These are phyloP conservation scores for Agrocybe pediades DNA, from an alignment of 768 basidiomycete genomes.

Conservation along the genomic window DNA sequence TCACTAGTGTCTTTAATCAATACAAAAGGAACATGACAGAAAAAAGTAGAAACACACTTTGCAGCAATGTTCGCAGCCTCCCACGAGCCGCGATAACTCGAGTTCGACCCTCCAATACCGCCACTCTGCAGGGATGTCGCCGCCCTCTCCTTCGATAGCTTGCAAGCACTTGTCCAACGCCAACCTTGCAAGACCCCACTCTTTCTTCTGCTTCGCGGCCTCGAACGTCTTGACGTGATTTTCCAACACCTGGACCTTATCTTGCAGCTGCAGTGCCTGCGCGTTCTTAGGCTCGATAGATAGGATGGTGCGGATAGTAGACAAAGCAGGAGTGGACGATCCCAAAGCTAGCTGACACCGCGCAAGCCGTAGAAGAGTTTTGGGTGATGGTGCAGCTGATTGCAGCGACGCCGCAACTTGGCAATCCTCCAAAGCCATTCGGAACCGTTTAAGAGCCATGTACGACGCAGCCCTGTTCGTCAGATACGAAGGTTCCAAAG, in stretches of 20 bases:
- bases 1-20: slow-evolving; percentile 47
- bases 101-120: slow-evolving; percentile 78
- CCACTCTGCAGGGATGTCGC: slow-evolving; percentile 80
- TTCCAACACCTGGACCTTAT: slow-evolving; percentile 62
- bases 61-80: slow-evolving; percentile 75
- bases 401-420: slow-evolving; percentile 73
- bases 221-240: slow-evolving; percentile 68
- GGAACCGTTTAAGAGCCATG: slow-evolving; percentile 80
- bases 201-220: slow-evolving; percentile 52
- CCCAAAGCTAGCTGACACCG: slow-evolving; percentile 85
- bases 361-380: slow-evolving; percentile 82
- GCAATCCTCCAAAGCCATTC: slow-evolving; percentile 75
- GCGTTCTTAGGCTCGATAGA: slow-evolving; percentile 63
- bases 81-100: slow-evolving; percentile 69
- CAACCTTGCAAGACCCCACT: slow-evolving; percentile 80
- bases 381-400: slow-evolving; percentile 58
- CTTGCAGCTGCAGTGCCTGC: slow-evolving; percentile 59
- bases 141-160: slow-evolving; percentile 73
- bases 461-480: slow-evolving; percentile 88
- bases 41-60: slow-evolving; percentile 52
- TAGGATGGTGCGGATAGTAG: slow-evolving; percentile 63
- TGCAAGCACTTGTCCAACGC: slow-evolving; percentile 79
- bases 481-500: slow-evolving; percentile 71
- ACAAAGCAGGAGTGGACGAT: slow-evolving; percentile 63
- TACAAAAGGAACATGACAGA: not conserved